Evolutionary conservation across 164 flowering plant genomes (phyloP).

Genomic region (Annona squamosa): DNA sequence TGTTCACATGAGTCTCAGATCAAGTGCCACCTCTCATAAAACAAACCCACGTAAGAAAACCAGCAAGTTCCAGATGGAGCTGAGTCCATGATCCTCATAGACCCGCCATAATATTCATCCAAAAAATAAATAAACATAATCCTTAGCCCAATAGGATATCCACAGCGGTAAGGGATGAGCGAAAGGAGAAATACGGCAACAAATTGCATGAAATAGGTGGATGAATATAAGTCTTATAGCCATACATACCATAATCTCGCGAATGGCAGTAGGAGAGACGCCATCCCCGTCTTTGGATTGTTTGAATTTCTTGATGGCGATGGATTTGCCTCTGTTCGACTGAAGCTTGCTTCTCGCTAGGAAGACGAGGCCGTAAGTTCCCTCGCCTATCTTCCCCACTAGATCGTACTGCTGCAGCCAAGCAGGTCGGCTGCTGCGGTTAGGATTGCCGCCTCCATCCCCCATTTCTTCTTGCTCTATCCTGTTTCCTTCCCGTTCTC

Average conservation of each 20-base stretch:
- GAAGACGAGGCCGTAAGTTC: conserved; percentile 95
- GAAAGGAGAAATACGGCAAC: no score
- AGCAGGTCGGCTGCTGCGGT: conserved; percentile 52
- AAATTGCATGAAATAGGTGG: no score
- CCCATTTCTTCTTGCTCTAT: conserved; percentile 5
- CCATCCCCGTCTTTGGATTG: conserved; percentile 99
- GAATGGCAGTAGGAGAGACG: conserved; percentile 97
- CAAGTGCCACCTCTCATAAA: no score
- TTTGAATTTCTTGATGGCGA: conserved; percentile 97
- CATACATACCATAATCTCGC: conserved; percentile 77
- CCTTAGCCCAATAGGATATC: no score
- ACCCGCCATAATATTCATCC: no score
- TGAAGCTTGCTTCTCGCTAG: conserved; percentile 65
- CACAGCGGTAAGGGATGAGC: no score
- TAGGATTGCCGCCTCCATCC: conserved; percentile 5
- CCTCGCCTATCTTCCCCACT: conserved; percentile 97
- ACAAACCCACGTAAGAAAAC: no score
- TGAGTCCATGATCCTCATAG: no score
- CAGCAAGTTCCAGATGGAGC: no score
- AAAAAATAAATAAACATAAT: no score
- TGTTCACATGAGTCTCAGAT: no score
- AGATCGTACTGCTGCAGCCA: conserved; percentile 97
- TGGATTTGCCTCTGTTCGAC: conserved; percentile 64
- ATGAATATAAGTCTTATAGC: not conserved
- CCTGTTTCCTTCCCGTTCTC: not conserved